phyloP scores from a whole-genome alignment of 2,329 filamentous ascomycete genomes.

The Colletotrichum kahawae region DNA sequence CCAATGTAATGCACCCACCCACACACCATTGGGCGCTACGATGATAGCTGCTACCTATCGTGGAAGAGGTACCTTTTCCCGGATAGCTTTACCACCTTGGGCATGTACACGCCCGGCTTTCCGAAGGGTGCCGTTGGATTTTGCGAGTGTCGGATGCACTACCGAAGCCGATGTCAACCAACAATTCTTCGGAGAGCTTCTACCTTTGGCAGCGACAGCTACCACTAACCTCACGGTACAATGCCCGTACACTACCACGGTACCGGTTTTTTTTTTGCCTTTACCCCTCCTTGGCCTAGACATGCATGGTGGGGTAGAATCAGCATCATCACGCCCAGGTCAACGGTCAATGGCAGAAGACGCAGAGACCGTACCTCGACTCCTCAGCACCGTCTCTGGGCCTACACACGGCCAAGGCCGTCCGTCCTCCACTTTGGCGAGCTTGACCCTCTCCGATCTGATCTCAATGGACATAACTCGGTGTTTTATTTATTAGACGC shows the following conservation, averaged over 20 bases:
- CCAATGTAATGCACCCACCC: not conserved
- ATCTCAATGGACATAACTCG: conserved; percentile 23
- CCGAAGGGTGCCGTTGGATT: not conserved
- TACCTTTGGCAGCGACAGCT: not conserved
- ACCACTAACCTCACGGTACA: not conserved
- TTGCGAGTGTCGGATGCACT: not conserved
- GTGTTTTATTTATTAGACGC: conserved; percentile 21
- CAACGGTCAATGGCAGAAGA: conserved; percentile 18
- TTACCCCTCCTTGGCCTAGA: not conserved
- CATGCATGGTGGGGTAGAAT: conserved; percentile 9
- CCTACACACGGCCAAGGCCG: conserved; percentile 5
- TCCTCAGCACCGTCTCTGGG: not conserved
- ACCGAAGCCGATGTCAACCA: not conserved
- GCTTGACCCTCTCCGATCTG: conserved; percentile 13
- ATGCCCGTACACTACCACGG: not conserved
- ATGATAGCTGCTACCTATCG: not conserved
- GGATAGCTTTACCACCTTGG: conserved; percentile 1
- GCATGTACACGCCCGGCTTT: not conserved
- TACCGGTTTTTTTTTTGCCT: not conserved
- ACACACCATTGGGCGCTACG: not conserved
- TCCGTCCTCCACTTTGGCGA: conserved; percentile 18
- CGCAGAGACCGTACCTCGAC: not conserved
- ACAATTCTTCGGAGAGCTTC: not conserved
- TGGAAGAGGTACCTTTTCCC: not conserved
- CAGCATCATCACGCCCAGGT: conserved; percentile 16